Percentiles rank a stretch among this genome's conserved stretches.
phyloP scores from a whole-genome alignment of 805 yeast species.

The Kregervanrija pseudodelftensis region DNA sequence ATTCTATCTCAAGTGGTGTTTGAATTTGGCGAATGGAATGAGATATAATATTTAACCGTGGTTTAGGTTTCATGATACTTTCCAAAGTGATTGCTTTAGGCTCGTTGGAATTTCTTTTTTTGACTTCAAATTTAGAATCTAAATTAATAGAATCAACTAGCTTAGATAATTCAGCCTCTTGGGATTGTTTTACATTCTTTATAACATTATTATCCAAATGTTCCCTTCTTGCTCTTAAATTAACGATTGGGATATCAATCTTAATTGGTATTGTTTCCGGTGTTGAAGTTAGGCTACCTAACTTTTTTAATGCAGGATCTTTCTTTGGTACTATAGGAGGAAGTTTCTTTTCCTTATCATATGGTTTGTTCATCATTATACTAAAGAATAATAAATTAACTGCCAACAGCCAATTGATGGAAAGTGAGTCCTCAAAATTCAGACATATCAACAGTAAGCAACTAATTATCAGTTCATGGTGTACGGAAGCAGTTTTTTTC shows the following conservation, averaged over 20 bases:
- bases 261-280: no score
- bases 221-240: not conserved
- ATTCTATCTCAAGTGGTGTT: no score
- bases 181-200: not conserved
- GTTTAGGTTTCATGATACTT: slow-evolving; percentile 13
- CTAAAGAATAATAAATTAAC: no score
- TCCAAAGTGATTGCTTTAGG: slow-evolving; percentile 20
- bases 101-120: slow-evolving; percentile 6
- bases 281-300: no score
- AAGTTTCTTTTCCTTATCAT: slow-evolving; percentile 12
- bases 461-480: no score
- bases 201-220: not conserved
- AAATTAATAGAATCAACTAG: slow-evolving; percentile 8
- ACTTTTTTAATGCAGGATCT: slow-evolving; percentile 8
- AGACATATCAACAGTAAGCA: no score
- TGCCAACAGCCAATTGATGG: no score
- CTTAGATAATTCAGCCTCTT: slow-evolving; percentile 3
- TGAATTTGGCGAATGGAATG: no score
- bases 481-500: no score
- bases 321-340: slow-evolving; percentile 25
- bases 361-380: no score
- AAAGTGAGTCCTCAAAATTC: no score
- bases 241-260: not conserved
- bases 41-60: not conserved
- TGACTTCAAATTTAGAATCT: slow-evolving; percentile 3